A percentile compares a stretch with the other conserved stretches of the same genome.
phyloP scores from a whole-genome alignment of 2,329 filamentous ascomycete species.

The Seiridium unicorne region DNA sequence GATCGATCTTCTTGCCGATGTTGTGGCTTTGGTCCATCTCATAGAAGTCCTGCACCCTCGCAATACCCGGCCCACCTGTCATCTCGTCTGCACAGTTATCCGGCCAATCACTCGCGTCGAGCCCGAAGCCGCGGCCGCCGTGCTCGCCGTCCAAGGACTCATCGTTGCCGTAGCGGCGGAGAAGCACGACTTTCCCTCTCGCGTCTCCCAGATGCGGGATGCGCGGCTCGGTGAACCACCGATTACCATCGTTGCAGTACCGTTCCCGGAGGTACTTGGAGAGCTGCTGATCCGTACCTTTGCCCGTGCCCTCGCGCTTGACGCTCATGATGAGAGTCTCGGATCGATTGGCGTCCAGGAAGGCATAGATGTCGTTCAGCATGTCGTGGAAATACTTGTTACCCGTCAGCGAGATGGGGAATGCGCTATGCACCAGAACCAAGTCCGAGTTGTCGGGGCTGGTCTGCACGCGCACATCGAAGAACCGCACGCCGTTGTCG shows the following conservation, averaged over 20 bases:
- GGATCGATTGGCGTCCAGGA: conserved; percentile 73
- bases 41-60: conserved; percentile 94
- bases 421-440: conserved; percentile 83
- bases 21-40: conserved; percentile 73
- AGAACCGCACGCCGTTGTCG: conserved; percentile 86
- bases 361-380: conserved; percentile 68
- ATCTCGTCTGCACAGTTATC: conserved; percentile 77
- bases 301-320: conserved; percentile 87
- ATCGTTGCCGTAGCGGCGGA: conserved; percentile 75
- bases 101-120: conserved; percentile 71
- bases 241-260: conserved; percentile 58
- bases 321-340: conserved; percentile 85
- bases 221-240: conserved; percentile 77
- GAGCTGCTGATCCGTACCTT: conserved; percentile 75
- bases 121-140: conserved; percentile 51
- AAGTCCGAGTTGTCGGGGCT: conserved; percentile 61
- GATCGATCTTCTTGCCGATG: conserved; percentile 78
- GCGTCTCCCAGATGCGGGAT: conserved; percentile 78
- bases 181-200: conserved; percentile 78
- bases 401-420: conserved; percentile 82
- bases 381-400: conserved; percentile 76
- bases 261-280: conserved; percentile 69
- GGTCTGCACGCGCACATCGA: conserved; percentile 77
- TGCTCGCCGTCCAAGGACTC: conserved; percentile 50
- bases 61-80: conserved; percentile 65